Conservation (phyloP, 148 eudicot genomes). For the Silene latifolia region DNA sequence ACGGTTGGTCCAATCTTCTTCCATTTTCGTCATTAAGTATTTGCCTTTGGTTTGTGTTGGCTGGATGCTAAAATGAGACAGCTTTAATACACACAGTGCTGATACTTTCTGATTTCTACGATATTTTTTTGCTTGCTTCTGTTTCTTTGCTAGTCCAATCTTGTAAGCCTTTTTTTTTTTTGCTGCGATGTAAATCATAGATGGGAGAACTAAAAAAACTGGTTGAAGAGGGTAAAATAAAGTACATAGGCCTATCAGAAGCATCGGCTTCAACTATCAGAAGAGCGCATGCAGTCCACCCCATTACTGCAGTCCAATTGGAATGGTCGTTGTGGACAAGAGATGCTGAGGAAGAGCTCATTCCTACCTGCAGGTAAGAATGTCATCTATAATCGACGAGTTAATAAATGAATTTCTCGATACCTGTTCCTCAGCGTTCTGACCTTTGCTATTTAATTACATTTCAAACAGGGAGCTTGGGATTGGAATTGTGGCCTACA, state of each 20-base stretch:
- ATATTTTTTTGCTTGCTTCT: no score
- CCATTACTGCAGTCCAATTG: slow-evolving; percentile 35
- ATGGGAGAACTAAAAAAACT: slow-evolving; percentile 42
- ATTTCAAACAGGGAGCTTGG: slow-evolving; percentile 29
- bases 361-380: slow-evolving; percentile 37
- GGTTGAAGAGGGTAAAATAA: slow-evolving; percentile 38
- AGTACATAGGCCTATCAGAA: slow-evolving; percentile 36
- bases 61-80: no score
- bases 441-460: slow-evolving; percentile 2
- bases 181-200: slow-evolving; percentile 5
- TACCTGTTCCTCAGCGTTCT: background rate
- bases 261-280: slow-evolving; percentile 42
- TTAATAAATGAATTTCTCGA: background rate
- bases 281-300: slow-evolving; percentile 41
- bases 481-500: slow-evolving; percentile 36
- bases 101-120: no score
- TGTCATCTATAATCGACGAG: background rate
- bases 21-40: background rate
- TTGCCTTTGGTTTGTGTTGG: no score
- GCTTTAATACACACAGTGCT: no score
- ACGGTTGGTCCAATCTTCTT: slow-evolving; percentile 28
- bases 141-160: background rate
- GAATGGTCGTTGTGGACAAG: slow-evolving; percentile 42
- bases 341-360: slow-evolving; percentile 37
- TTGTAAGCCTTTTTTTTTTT: background rate